Conservation (phyloP, 257 asterid species). For the Gardenia jasminoides region DNA sequence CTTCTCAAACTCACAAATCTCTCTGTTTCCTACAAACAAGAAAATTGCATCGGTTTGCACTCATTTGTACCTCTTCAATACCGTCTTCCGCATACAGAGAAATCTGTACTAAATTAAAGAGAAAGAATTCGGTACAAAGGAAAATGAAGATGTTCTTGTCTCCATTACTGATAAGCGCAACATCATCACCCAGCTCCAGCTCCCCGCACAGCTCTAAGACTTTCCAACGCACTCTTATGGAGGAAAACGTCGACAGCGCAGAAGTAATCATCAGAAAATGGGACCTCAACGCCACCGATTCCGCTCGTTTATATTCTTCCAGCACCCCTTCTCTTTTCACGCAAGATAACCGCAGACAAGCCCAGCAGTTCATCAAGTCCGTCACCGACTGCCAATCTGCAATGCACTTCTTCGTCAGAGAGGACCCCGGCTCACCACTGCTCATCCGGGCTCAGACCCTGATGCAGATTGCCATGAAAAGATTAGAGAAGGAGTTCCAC, state of each 20-base stretch:
- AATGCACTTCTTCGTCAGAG: slow-evolving; percentile 52
- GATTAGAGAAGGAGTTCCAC: slow-evolving; percentile 66
- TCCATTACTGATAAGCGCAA: slow-evolving; percentile 30
- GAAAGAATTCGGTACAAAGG: no score
- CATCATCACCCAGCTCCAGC: slow-evolving; percentile 33
- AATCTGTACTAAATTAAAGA: no score
- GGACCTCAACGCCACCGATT: slow-evolving; percentile 29
- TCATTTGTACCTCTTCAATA: neutral
- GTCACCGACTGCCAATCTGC: slow-evolving; percentile 42
- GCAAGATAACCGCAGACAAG: slow-evolving; percentile 39
- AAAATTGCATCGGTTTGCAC: neutral
- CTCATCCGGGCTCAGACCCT: slow-evolving; percentile 56
- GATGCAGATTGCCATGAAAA: slow-evolving; percentile 66
- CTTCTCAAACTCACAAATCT: neutral
- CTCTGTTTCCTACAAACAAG: neutral
- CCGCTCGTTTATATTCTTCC: neutral
- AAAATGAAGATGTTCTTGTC: slow-evolving; percentile 10
- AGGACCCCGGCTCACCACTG: slow-evolving; percentile 32
- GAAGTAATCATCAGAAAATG: slow-evolving; percentile 42
- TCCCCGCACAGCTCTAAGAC: slow-evolving; percentile 24
- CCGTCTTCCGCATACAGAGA: no score
- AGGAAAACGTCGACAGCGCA: slow-evolving; percentile 52
- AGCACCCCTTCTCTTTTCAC: slow-evolving; percentile 37
- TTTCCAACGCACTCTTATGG: slow-evolving; percentile 54
- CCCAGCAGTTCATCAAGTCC: slow-evolving; percentile 40